These are phyloP conservation scores for Nitzschia sp. DNA, from an alignment of 108 stramenopile species.

Conservation along the genomic window DNA sequence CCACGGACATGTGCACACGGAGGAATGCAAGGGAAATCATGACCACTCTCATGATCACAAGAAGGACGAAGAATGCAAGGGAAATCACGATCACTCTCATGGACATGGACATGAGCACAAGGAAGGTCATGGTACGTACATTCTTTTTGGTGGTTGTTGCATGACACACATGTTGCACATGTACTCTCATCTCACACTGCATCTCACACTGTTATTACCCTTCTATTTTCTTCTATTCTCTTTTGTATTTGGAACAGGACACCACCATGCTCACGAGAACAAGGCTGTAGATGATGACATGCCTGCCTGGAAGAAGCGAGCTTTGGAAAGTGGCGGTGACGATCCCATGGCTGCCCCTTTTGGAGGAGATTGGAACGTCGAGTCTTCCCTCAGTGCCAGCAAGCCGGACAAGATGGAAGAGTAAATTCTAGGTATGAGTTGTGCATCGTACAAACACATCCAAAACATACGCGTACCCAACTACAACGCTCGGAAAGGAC, in stretches of 20 bases:
- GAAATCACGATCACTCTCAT: slow-evolving; percentile 11
- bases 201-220: too few species aligned
- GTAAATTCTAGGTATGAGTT: too few species aligned
- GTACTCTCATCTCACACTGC: too few species aligned
- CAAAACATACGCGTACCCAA: too few species aligned
- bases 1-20: not conserved
- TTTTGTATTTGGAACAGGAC: too few species aligned
- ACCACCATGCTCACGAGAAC: slow-evolving; percentile 12
- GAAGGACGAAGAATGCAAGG: not conserved
- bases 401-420: slow-evolving; percentile 30
- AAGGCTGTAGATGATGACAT: slow-evolving; percentile 35
- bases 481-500: too few species aligned
- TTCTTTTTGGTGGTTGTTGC: too few species aligned
- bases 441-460: too few species aligned
- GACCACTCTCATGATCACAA: slow-evolving; percentile 3
- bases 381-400: slow-evolving; percentile 62
- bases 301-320: slow-evolving; percentile 76
- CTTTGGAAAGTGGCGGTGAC: slow-evolving; percentile 43
- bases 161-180: too few species aligned
- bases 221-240: too few species aligned
- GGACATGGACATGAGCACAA: too few species aligned
- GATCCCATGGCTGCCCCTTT: slow-evolving; percentile 69
- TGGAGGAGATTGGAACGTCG: slow-evolving; percentile 67
- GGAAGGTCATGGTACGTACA: too few species aligned
- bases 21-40: slow-evolving; percentile 17